A percentile compares a stretch with the other conserved stretches of the same genome.
These are phyloP conservation scores for Alternaria solani DNA, from an alignment of 2,329 filamentous ascomycete species.

Conservation along the genomic window DNA sequence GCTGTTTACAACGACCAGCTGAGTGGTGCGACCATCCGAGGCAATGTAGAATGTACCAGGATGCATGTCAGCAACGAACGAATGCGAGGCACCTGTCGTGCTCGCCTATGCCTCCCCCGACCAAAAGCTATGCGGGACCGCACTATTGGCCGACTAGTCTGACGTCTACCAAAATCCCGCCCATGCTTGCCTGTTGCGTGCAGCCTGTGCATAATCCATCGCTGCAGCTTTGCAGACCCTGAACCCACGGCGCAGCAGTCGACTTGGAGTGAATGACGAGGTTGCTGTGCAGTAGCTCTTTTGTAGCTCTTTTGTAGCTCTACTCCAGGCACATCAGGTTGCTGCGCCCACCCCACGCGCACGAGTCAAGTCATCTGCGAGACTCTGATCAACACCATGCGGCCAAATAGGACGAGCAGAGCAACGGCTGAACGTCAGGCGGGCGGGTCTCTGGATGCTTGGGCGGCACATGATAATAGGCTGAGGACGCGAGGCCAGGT, in stretches of 20 bases:
- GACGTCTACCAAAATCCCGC: slow-evolving; percentile 1
- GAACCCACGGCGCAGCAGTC: slow-evolving; percentile 1
- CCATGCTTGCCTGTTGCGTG: slow-evolving; percentile 8
- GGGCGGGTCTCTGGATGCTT: background rate
- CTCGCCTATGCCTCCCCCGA: slow-evolving; percentile 9
- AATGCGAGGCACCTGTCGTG: background rate
- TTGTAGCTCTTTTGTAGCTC: background rate
- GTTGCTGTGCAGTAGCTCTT: background rate
- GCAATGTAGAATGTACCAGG: background rate
- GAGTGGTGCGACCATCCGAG: background rate
- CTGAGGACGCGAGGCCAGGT: slow-evolving; percentile 6
- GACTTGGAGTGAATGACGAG: background rate
- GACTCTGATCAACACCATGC: background rate
- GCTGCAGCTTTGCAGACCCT: background rate
- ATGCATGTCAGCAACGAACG: background rate
- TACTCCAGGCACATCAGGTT: background rate
- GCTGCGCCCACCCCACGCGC: background rate
- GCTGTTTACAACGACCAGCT: background rate
- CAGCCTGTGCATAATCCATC: background rate
- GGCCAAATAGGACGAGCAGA: background rate
- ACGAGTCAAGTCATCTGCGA: slow-evolving; percentile 15
- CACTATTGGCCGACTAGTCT: slow-evolving; percentile 20
- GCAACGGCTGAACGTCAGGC: slow-evolving; percentile 9
- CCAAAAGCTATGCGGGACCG: background rate
- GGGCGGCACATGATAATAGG: slow-evolving; percentile 13